Evolutionary conservation across 2,329 filamentous ascomycete species (phyloP), one percentile per base, ranked within the genome.

Genomic region (Eutypella sp.): DNA sequence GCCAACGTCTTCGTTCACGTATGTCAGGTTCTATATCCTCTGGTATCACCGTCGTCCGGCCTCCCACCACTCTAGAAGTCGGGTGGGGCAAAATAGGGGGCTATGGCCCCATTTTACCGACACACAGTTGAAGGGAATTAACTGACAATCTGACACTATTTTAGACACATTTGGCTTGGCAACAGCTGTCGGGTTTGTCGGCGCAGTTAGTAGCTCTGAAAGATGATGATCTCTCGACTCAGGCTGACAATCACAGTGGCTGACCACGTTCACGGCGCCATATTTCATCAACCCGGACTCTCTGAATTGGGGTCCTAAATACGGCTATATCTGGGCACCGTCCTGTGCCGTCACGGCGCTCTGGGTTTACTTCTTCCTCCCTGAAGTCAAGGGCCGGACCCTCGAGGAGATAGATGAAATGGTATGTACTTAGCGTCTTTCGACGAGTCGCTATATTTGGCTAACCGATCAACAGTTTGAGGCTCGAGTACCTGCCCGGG

Each of bases 241-340:
- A 10, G 29, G 22, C 42, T 56, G 47, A 48, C 27, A 19, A 22
- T 10, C 18, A 1, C 20, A 64, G 52, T 80, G 77, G 77, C 65
- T 77, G 6, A 74, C 75, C 0, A 78, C 75, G 0, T 81, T 80
- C 52, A 81, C 77, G 0, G 75, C 76, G 2, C 77, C 76, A 0
- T 80, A 81, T 54, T 81, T 81, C 53, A 81, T 82, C 60, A 81
- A 81, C 50, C 73, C 74, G 0, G 58, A 64, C 13, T 60, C 71
- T 1, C 59, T 82, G 33, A 72, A 75, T 52, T 82, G 77, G 77
- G 78, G 77, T 0, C 77, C 78, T 0, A 73, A 73, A 47, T 80
- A 81, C 43, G 72, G 76, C 2, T 81, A 75, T 52, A 78, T 81
- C 44, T 81, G 76, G 76, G 68, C 62, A 5, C 66, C 63, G 2